phyloP scores from a whole-genome alignment of 305 asterid species.

The Salvia sclarea region DNA sequence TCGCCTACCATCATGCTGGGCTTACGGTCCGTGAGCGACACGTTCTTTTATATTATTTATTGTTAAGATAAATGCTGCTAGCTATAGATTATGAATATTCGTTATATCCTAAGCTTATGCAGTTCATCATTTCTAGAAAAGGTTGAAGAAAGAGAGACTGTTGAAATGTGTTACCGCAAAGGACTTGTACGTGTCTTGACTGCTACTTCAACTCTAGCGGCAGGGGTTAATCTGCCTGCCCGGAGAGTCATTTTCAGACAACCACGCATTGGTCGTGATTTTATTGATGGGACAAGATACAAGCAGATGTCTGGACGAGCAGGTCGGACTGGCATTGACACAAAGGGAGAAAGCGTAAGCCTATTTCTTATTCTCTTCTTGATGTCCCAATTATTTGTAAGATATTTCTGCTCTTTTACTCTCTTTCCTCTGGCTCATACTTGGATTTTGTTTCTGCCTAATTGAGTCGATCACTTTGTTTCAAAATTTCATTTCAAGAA shows the following conservation, averaged over 20 bases:
- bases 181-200: slow-evolving; percentile 98
- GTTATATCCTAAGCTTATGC: slow-evolving; percentile 33
- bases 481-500: background rate
- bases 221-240: slow-evolving; percentile 99
- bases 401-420: slow-evolving; percentile 4
- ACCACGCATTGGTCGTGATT: slow-evolving; percentile 97
- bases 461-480: slow-evolving; percentile 16
- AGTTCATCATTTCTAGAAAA: slow-evolving; percentile 38
- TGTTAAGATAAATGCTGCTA: slow-evolving; percentile 26
- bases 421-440: slow-evolving; percentile 16
- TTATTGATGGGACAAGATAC: slow-evolving; percentile 96
- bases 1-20: slow-evolving; percentile 99
- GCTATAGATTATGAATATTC: slow-evolving; percentile 28
- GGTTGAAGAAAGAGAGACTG: slow-evolving; percentile 99
- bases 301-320: slow-evolving; percentile 99
- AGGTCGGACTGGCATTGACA: slow-evolving; percentile 98
- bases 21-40: slow-evolving; percentile 63
- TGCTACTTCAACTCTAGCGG: slow-evolving; percentile 99
- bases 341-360: slow-evolving; percentile 98
- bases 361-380: slow-evolving; percentile 27
- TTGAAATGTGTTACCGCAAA: slow-evolving; percentile 96
- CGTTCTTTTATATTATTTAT: slow-evolving; percentile 31
- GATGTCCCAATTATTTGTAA: slow-evolving; percentile 28
- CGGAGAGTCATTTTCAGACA: slow-evolving; percentile 98
- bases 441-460: slow-evolving; percentile 15